These are phyloP conservation scores for Alternaria solani DNA, from an alignment of 2,329 filamentous ascomycete species.

Conservation along the genomic window DNA sequence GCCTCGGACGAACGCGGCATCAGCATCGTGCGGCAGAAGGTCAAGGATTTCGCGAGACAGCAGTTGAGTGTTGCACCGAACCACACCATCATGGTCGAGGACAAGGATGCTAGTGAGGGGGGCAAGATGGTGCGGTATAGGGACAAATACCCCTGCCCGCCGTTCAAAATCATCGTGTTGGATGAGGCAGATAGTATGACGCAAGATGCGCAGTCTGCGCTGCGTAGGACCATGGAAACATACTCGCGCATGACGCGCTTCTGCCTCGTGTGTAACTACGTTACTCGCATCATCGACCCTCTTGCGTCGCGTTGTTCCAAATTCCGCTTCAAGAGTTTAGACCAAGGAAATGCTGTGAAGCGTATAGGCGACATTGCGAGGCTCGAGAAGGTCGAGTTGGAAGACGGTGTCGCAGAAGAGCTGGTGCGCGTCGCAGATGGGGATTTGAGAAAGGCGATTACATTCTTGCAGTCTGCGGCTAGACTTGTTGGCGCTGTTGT, in stretches of 20 bases:
- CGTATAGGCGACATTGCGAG: conserved; percentile 83
- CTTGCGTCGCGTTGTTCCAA: conserved; percentile 93
- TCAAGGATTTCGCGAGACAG: conserved; percentile 97
- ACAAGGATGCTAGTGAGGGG: conserved; percentile 31
- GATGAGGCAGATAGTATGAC: conserved; percentile 99
- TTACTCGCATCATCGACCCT: conserved; percentile 96
- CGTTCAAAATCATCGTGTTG: conserved; percentile 98
- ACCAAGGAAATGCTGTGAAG: conserved; percentile 81
- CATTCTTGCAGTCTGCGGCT: conserved; percentile 93
- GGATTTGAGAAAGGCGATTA: conserved; percentile 95
- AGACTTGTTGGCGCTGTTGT: conserved; percentile 75
- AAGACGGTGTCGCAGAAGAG: conserved; percentile 80
- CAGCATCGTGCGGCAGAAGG: conserved; percentile 94
- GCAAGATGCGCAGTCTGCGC: conserved; percentile 92
- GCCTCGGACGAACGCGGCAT: conserved; percentile 99
- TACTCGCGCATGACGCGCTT: conserved; percentile 97
- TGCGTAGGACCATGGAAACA: conserved; percentile 97
- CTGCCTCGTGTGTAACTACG: conserved; percentile 98
- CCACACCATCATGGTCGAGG: conserved; percentile 65
- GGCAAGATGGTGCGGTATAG: conserved; percentile 56
- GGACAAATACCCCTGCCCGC: conserved; percentile 85
- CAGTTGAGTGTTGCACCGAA: conserved; percentile 84
- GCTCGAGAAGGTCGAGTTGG: conserved; percentile 77
- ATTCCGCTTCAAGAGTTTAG: conserved; percentile 96
- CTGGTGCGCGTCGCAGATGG: conserved; percentile 90